phyloP scores from a whole-genome alignment of 768 basidiomycete genomes.

The Xerocomus potaroensis region DNA sequence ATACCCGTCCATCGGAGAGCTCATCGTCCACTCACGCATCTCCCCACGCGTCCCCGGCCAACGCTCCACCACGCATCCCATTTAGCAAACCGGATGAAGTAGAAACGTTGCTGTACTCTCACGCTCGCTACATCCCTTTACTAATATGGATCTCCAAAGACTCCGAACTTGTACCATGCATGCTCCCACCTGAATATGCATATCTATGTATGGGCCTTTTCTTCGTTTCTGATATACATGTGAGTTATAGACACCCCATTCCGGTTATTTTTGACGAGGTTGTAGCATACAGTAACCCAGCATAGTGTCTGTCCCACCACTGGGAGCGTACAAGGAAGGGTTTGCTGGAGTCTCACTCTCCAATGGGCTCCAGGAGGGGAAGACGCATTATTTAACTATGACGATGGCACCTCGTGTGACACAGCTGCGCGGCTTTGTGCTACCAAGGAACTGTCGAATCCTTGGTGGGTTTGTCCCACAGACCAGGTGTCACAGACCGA shows the following conservation, averaged over 20 bases:
- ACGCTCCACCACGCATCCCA: neutral
- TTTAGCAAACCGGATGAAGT: conserved; percentile 40
- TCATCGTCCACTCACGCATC: too few relatives aligned
- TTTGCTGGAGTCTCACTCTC: conserved; percentile 45
- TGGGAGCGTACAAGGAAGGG: conserved; percentile 25
- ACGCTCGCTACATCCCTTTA: conserved; percentile 36
- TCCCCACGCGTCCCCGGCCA: too few relatives aligned
- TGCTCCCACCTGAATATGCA: conserved; percentile 35
- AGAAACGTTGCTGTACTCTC: conserved; percentile 39
- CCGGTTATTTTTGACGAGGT: conserved; percentile 3
- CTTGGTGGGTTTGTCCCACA: conserved; percentile 26
- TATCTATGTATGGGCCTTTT: conserved; percentile 48
- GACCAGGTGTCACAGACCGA: neutral
- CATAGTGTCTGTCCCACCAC: neutral
- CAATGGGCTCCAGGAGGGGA: conserved; percentile 51
- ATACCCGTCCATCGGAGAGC: neutral
- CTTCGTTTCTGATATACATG: conserved; percentile 38
- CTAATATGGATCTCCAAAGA: conserved; percentile 36
- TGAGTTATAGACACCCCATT: conserved; percentile 14
- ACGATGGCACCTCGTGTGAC: neutral
- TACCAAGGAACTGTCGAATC: conserved; percentile 6
- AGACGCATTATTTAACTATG: conserved; percentile 24
- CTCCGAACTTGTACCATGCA: conserved; percentile 23
- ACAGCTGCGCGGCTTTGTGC: neutral
- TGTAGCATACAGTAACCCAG: conserved; percentile 13